Evolutionary conservation across 75 land plant genomes (phyloP), one percentile per base, ranked within the genome.

Genomic region (Pinus albicaulis): DNA sequence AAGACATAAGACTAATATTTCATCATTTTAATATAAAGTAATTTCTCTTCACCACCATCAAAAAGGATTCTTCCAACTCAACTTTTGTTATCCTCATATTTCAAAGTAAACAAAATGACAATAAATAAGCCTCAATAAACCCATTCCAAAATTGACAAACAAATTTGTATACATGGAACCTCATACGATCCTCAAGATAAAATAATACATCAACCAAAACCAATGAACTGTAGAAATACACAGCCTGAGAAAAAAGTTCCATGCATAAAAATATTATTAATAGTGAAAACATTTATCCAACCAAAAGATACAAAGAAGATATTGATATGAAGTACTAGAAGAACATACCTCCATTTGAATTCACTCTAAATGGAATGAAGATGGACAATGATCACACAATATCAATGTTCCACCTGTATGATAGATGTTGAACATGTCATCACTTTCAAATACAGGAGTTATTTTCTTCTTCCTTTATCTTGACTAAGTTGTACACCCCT

Each of bases 301-400:
- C 53, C 8, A 38, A 59, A 80, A 23, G 7, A 59, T 15, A 55
- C 17, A 15, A 25, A 16, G 60, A 20, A 22, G 24, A 62, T 12
- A 69, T 63, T 22, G 52, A 56, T 52, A 75, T 55, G 24, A 26
- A 3, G 23, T 25, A 12, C 38, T 17, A 1, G 17, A 0, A 55
- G 10, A 55, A 5, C 64, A 56, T 77, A 96, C 99, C 95, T 96
- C 74, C 71, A 94, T 63, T 68, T 86, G 84, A 73, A 96, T 74
- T 74, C 99, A 96, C 7, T 71, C 41, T 56, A 72, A 59, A 73
- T 96, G 99, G 66, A 87, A 96, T 55, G 98, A 80, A 28, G 93
- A 90, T 59, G 98, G 95, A 58, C 99, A 96, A 20, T 78, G 82
- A 86, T 94, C 99, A 84, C 99, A 96, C 57, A 92, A 79, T 11